These are phyloP conservation scores for Gigaspora rosea DNA, from an alignment of 192 early-diverging fungal species.

Conservation along the genomic window DNA sequence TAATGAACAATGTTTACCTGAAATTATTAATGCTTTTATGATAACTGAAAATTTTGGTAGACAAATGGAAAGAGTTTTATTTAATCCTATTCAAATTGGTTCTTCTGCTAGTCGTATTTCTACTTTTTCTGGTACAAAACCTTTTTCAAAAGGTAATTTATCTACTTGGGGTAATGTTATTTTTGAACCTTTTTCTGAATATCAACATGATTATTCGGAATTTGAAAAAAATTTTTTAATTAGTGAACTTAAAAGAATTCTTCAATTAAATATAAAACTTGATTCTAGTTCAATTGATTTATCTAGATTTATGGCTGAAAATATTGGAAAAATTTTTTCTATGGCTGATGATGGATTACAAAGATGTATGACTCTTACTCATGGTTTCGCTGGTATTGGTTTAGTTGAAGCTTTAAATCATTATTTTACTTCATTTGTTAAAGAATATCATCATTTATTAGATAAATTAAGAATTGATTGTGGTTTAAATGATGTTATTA, in stretches of 20 bases:
- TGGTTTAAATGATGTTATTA: conserved; percentile 40
- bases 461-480: conserved; percentile 41
- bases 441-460: conserved; percentile 47
- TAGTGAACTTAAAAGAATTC: conserved; percentile 33
- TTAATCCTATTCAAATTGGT: conserved; percentile 38
- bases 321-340: conserved; percentile 48
- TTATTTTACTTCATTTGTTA: conserved; percentile 51
- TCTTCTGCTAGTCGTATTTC: background rate
- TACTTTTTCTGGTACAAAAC: background rate
- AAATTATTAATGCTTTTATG: conserved; percentile 50
- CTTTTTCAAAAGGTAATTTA: conserved; percentile 34
- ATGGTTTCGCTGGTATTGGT: conserved; percentile 61
- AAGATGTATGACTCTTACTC: conserved; percentile 61
- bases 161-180: conserved; percentile 60
- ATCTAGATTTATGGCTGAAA: conserved; percentile 50
- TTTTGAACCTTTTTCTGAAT: conserved; percentile 66
- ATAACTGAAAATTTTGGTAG: conserved; percentile 57
- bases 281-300: conserved; percentile 40
- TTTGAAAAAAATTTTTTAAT: conserved; percentile 56
- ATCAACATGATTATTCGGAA: conserved; percentile 61
- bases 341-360: conserved; percentile 47
- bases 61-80: conserved; percentile 54
- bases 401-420: conserved; percentile 53
- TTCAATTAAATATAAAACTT: conserved; percentile 35
- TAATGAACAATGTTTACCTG: conserved; percentile 42